These are phyloP conservation scores for Thraustochytrium striatum DNA, from an alignment of 352 stramenopile species.

Conservation along the genomic window DNA sequence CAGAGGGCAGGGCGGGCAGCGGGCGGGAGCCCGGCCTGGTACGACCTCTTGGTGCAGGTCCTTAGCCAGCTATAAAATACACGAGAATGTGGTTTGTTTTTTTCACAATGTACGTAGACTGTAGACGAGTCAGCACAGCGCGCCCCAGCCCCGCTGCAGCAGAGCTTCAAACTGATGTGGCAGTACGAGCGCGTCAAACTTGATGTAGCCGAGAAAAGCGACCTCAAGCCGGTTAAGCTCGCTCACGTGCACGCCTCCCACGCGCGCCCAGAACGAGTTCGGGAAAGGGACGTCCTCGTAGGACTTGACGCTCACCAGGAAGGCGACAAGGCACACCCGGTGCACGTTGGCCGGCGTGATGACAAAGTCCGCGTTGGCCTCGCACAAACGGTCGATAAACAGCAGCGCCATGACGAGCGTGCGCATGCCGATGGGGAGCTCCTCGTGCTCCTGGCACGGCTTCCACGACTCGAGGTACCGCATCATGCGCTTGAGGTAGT, in stretches of 20 bases:
- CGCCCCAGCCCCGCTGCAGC: no score
- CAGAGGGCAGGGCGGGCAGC: no score
- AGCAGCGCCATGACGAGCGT: not conserved
- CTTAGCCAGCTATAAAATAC: no score
- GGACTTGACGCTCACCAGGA: conserved; percentile 4
- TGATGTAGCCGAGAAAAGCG: not conserved
- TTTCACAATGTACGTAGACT: no score
- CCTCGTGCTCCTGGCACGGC: not conserved
- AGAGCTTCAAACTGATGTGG: not conserved
- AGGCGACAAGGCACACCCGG: not conserved
- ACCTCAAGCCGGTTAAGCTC: conserved; percentile 20
- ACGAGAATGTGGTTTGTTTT: no score
- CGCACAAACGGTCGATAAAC: not conserved
- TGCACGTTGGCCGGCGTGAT: not conserved
- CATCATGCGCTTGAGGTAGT: not conserved
- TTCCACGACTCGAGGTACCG: not conserved
- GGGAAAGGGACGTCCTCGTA: conserved; percentile 17
- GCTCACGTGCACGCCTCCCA: not conserved
- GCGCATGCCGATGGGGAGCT: not conserved
- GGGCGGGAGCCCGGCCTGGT: no score
- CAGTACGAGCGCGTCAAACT: not conserved
- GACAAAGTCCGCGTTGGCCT: not conserved
- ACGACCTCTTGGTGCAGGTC: no score
- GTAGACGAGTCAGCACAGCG: no score
- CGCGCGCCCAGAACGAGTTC: conserved; percentile 17